These are phyloP conservation scores for Coemansia sp. DNA, from an alignment of 192 early-diverging fungal genomes.

Conservation along the genomic window DNA sequence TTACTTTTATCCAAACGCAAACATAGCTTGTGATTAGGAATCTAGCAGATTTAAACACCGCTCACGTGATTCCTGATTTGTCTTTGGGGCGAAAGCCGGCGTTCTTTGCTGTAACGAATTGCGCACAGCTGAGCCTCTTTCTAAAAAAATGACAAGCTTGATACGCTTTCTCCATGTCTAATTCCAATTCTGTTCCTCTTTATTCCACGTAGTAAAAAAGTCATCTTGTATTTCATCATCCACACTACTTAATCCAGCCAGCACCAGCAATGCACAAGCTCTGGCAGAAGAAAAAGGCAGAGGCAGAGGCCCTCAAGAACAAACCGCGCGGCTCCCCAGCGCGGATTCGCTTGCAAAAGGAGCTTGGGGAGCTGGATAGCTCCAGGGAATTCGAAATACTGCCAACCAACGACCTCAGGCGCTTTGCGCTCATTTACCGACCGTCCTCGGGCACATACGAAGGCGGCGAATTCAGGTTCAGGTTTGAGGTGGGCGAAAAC, in stretches of 20 bases:
- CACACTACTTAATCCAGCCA: not conserved
- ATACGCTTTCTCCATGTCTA: not conserved
- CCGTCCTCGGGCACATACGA: constrained; percentile 89
- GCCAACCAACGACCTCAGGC: constrained; percentile 75
- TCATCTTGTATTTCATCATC: constrained; percentile 6
- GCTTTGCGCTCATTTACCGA: constrained; percentile 79
- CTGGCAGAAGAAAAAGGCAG: constrained; percentile 83
- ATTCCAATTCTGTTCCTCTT: not conserved
- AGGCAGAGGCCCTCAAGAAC: constrained; percentile 68
- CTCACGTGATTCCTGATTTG: not conserved
- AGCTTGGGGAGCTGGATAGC: constrained; percentile 76
- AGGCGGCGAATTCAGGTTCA: constrained; percentile 81
- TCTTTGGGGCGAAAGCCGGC: too few species aligned
- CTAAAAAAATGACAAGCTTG: not conserved
- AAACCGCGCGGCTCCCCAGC: constrained; percentile 83
- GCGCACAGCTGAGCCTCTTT: too few species aligned
- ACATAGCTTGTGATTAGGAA: not conserved
- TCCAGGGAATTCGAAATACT: constrained; percentile 84
- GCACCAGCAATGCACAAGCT: constrained; percentile 75
- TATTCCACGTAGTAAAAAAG: not conserved
- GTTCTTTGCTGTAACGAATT: too few species aligned
- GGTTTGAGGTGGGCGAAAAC: constrained; percentile 78
- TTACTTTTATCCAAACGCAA: not conserved
- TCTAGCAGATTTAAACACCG: not conserved
- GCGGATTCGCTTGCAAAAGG: constrained; percentile 94